Percentiles rank a stretch among this genome's conserved stretches.
phyloP scores from a whole-genome alignment of 345 rosid genomes.

The Lepidium didymum region DNA sequence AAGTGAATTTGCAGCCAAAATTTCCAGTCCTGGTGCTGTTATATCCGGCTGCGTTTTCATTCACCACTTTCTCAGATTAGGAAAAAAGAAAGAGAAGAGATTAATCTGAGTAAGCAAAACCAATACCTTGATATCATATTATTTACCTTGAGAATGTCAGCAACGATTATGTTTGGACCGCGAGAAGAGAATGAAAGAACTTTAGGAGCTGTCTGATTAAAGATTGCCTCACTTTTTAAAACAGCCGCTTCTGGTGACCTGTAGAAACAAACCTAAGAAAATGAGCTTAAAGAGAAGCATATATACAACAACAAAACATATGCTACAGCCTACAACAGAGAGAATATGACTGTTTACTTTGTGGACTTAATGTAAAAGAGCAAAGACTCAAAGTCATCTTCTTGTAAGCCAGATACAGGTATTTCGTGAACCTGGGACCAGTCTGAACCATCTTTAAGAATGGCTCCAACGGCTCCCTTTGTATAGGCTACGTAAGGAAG shows the following conservation, averaged over 20 bases:
- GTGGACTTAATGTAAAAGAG: conserved; percentile 15
- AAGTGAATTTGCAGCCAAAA: conserved; percentile 35
- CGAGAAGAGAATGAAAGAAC: conserved; percentile 29
- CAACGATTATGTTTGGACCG: conserved; percentile 19
- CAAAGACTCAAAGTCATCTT: neutral
- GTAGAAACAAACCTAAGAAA: neutral
- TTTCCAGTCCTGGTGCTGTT: conserved; percentile 35
- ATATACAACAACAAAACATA: neutral
- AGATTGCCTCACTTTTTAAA: conserved; percentile 14
- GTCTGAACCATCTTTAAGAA: neutral
- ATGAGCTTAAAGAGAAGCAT: neutral
- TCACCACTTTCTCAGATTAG: neutral
- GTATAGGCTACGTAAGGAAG: neutral
- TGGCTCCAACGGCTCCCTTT: conserved; percentile 28
- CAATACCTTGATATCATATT: neutral
- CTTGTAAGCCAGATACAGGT: conserved; percentile 13
- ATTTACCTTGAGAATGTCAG: conserved; percentile 19
- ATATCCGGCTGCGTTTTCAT: conserved; percentile 35
- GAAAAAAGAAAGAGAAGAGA: neutral
- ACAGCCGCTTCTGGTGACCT: conserved; percentile 14
- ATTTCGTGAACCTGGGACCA: neutral
- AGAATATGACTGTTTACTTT: conserved; percentile 7
- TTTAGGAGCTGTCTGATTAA: conserved; percentile 12
- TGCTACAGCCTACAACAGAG: neutral
- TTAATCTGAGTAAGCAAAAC: neutral